Conservation (phyloP, 1,139 yeast genomes). For the Sugiyamaella castrensis region DNA sequence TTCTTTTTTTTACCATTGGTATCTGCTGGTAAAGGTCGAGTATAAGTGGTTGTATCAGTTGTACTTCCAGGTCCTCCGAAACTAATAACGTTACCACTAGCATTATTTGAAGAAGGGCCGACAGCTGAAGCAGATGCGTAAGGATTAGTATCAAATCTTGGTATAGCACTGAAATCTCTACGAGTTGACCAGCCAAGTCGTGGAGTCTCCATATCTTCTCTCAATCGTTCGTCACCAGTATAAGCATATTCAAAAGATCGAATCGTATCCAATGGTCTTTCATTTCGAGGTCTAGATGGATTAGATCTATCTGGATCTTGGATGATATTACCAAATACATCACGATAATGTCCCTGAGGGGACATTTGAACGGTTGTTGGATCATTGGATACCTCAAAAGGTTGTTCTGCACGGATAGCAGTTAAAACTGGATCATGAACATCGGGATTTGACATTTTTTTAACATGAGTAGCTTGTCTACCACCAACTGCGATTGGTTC, state of each 20-base stretch:
- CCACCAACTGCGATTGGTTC: slow-evolving; percentile 22
- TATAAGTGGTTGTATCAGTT: slow-evolving; percentile 48
- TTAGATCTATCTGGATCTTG: slow-evolving; percentile 77
- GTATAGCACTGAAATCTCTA: slow-evolving; percentile 49
- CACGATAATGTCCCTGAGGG: slow-evolving; percentile 51
- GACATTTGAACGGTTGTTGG: slow-evolving; percentile 43
- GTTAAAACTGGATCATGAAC: slow-evolving; percentile 85
- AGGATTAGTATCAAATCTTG: slow-evolving; percentile 40
- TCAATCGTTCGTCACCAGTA: slow-evolving; percentile 75
- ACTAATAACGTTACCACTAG: slow-evolving; percentile 35
- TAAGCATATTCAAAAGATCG: slow-evolving; percentile 89
- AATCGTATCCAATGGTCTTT: slow-evolving; percentile 93
- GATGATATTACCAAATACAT: slow-evolving; percentile 80
- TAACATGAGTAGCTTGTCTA: slow-evolving; percentile 17
- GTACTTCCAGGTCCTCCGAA: slow-evolving; percentile 49
- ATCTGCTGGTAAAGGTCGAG: slow-evolving; percentile 23
- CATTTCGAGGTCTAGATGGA: slow-evolving; percentile 89
- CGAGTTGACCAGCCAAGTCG: slow-evolving; percentile 76
- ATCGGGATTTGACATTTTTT: slow-evolving; percentile 30
- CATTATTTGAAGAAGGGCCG: slow-evolving; percentile 14
- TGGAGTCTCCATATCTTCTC: slow-evolving; percentile 75
- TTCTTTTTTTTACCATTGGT: slow-evolving; percentile 50
- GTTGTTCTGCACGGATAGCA: slow-evolving; percentile 94
- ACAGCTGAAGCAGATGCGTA: slow-evolving; percentile 33
- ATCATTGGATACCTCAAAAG: slow-evolving; percentile 76